Conservation (phyloP, 306 rosid species). For the Dalbergia oliveri region DNA sequence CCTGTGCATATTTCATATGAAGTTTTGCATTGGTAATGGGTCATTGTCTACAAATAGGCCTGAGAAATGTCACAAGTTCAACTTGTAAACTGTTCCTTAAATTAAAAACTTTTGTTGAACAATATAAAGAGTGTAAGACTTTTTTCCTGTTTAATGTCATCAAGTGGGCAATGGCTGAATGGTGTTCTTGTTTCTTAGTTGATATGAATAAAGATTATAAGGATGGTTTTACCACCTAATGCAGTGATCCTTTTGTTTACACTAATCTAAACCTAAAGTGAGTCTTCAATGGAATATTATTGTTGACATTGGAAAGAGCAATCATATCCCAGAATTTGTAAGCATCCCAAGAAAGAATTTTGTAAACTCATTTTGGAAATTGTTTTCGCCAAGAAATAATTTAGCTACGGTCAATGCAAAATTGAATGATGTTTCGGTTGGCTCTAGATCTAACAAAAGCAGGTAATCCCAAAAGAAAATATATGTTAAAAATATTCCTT, state of each 20-base stretch:
- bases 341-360: too few species aligned
- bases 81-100: constrained; percentile 38
- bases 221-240: constrained; percentile 51
- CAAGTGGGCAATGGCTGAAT: constrained; percentile 38
- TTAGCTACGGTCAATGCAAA: too few species aligned
- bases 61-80: constrained; percentile 43
- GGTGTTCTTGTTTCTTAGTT: constrained; percentile 37
- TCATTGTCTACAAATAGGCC: constrained; percentile 44
- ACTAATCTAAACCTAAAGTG: constrained; percentile 44
- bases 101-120: constrained; percentile 11
- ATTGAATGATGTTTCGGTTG: too few species aligned
- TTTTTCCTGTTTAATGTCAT: background rate
- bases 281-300: constrained; percentile 45
- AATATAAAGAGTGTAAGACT: background rate
- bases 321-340: constrained; percentile 40
- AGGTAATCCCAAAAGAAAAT: too few species aligned
- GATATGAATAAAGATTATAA: constrained; percentile 39
- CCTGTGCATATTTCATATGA: constrained; percentile 28
- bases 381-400: too few species aligned
- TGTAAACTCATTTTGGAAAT: too few species aligned
- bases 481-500: too few species aligned
- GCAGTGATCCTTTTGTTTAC: constrained; percentile 34
- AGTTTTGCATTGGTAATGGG: constrained; percentile 42
- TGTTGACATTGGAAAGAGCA: constrained; percentile 51
- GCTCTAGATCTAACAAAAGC: too few species aligned